These are phyloP conservation scores for Cryptococcus sp. DNA, from an alignment of 1,284 basidiomycete species.

Conservation along the genomic window DNA sequence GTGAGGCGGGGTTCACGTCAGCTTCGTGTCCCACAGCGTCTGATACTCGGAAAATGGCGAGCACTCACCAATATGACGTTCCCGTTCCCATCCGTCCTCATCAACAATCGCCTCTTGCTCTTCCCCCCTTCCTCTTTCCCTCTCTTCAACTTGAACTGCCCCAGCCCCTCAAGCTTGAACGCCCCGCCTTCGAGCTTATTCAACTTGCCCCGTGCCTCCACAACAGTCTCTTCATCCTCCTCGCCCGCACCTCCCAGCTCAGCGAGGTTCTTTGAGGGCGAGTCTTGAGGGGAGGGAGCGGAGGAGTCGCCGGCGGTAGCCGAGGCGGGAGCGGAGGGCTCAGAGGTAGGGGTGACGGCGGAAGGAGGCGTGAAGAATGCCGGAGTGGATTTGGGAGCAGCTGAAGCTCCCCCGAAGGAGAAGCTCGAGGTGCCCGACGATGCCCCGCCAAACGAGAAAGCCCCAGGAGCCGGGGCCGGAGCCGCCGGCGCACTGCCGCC, in stretches of 20 bases:
- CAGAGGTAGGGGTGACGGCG: constrained; percentile 18
- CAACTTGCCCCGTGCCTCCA: constrained; percentile 62
- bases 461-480: constrained; percentile 1
- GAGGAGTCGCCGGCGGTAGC: constrained; percentile 8
- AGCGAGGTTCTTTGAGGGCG: constrained; percentile 35
- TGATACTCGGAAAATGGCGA: neutral
- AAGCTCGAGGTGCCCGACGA: constrained; percentile 9
- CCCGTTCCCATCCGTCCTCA: constrained; percentile 44
- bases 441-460: constrained; percentile 23
- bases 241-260: constrained; percentile 53
- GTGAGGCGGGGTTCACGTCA: neutral
- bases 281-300: constrained; percentile 29
- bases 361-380: constrained; percentile 10
- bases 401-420: constrained; percentile 29
- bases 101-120: constrained; percentile 40
- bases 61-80: constrained; percentile 40
- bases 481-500: neutral
- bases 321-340: constrained; percentile 25
- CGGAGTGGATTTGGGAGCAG: constrained; percentile 7
- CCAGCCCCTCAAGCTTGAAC: constrained; percentile 50
- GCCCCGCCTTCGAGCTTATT: constrained; percentile 57
- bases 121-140: constrained; percentile 24
- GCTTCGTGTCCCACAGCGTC: neutral
- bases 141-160: constrained; percentile 42
- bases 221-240: constrained; percentile 70